Conservation (phyloP, 148 eudicot genomes). For the Selenicereus undatus region DNA sequence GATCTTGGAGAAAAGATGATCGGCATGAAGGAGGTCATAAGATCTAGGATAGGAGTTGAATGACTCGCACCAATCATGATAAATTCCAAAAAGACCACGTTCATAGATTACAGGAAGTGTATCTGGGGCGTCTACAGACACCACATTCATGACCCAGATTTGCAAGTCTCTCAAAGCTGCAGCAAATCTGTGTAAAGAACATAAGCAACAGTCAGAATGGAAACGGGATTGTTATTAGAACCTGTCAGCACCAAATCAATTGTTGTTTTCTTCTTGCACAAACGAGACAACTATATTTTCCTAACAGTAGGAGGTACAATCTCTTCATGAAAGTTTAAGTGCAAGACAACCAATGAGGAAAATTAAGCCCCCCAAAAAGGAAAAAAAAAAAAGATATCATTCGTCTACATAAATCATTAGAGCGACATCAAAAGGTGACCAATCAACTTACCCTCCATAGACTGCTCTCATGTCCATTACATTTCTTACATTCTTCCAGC, state of each 20-base stretch:
- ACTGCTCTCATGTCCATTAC: conserved; percentile 84
- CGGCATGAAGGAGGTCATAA: conserved; percentile 80
- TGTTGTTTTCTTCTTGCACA: background rate
- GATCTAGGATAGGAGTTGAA: conserved; percentile 79
- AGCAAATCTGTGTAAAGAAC: conserved; percentile 52
- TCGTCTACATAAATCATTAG: background rate
- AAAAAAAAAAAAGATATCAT: background rate
- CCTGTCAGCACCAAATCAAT: background rate
- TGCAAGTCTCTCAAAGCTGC: conserved; percentile 65
- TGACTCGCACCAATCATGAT: conserved; percentile 87
- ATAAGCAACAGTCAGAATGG: background rate
- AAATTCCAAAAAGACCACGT: conserved; percentile 77
- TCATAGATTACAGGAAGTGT: conserved; percentile 75
- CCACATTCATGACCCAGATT: conserved; percentile 82
- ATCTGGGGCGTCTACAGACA: conserved; percentile 59
- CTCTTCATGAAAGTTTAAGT: background rate
- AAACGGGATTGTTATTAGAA: background rate
- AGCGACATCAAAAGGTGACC: background rate
- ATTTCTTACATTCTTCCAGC: conserved; percentile 69
- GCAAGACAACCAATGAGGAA: background rate
- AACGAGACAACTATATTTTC: background rate
- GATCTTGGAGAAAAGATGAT: conserved; percentile 66
- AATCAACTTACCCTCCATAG: conserved; percentile 75
- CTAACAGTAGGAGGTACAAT: background rate
- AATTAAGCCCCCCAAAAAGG: background rate